Percentiles rank a stretch among this genome's conserved stretches.
Conservation (phyloP, 1,139 yeast species). For the Suhomyces coccinellae region DNA sequence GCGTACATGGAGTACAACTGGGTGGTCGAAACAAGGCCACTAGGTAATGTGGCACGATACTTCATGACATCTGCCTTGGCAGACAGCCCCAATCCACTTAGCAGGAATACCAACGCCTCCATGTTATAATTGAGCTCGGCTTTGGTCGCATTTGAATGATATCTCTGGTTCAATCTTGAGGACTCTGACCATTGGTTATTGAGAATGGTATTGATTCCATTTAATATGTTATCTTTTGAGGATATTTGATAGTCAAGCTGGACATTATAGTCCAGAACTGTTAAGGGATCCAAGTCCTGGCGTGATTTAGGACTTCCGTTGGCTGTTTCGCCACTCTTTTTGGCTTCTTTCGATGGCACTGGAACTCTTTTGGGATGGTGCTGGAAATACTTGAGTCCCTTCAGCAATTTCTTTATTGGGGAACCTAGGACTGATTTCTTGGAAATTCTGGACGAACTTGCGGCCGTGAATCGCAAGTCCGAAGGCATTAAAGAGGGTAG, state of each 20-base stretch:
- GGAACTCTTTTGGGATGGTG: constrained; percentile 2
- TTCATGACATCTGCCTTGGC: constrained; percentile 41
- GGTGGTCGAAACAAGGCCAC: constrained; percentile 37
- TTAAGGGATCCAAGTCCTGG: constrained; percentile 16
- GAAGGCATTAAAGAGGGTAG: constrained; percentile 5
- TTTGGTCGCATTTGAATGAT: constrained; percentile 18
- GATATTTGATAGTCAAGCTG: constrained; percentile 43
- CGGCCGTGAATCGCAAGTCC: constrained; percentile 41
- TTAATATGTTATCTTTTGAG: constrained; percentile 29
- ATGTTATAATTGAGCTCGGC: constrained; percentile 13
- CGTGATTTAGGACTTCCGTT: constrained; percentile 1
- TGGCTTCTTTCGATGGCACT: not conserved
- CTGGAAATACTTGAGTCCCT: constrained; percentile 15
- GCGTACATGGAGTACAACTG: constrained; percentile 46
- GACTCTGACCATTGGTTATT: constrained; percentile 44
- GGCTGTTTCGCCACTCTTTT: constrained; percentile 6
- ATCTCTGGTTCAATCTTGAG: constrained; percentile 26
- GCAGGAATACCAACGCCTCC: constrained; percentile 36
- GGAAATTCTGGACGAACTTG: constrained; percentile 39
- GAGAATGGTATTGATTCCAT: constrained; percentile 37
- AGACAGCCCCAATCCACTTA: constrained; percentile 35
- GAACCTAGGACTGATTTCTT: constrained; percentile 21
- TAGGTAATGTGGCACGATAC: constrained; percentile 37
- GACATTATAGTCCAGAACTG: constrained; percentile 35
- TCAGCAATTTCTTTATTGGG: constrained; percentile 19